Evolutionary conservation across 2,329 filamentous ascomycete species (phyloP).

Genomic region (Seiridium cupressi): DNA sequence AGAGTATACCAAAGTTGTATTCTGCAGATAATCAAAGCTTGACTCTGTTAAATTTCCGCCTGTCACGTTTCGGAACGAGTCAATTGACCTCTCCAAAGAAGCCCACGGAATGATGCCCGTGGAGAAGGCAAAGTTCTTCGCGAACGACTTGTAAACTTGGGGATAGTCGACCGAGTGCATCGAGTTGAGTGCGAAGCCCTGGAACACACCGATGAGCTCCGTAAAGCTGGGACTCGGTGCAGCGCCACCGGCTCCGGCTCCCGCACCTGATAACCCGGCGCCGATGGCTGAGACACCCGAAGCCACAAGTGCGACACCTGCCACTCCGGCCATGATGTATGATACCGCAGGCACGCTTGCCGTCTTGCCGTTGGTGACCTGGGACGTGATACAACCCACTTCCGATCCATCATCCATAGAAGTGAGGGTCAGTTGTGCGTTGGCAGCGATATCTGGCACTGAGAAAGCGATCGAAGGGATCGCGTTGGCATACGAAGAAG

Average conservation of each 20-base stretch:
- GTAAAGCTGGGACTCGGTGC: conserved; percentile 79
- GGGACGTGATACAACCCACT: conserved; percentile 80
- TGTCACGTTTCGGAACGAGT: conserved; percentile 75
- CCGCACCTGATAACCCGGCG: conserved; percentile 54
- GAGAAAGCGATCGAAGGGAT: conserved; percentile 89
- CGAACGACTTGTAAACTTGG: conserved; percentile 81
- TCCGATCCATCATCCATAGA: conserved; percentile 56
- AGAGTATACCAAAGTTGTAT: conserved; percentile 71
- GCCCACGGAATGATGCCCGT: conserved; percentile 81
- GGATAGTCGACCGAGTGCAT: conserved; percentile 94
- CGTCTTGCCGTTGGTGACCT: conserved; percentile 85
- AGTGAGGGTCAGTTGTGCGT: conserved; percentile 75
- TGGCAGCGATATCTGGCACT: conserved; percentile 84
- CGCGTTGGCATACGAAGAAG: conserved; percentile 65
- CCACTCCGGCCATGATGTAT: conserved; percentile 80
- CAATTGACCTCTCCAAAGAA: conserved; percentile 77
- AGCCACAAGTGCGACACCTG: conserved; percentile 76
- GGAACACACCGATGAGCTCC: conserved; percentile 86
- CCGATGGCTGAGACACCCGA: conserved; percentile 70
- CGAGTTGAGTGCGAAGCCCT: conserved; percentile 90
- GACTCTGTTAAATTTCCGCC: conserved; percentile 85
- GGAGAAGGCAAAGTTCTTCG: conserved; percentile 92
- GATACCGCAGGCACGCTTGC: conserved; percentile 72
- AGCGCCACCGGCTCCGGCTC: conserved; percentile 53
- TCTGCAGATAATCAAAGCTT: conserved; percentile 72